Evolutionary conservation across 2,329 filamentous ascomycete genomes (phyloP), one percentile per base, ranked within the genome.

Genomic region (Ophiognomonia clavigignenti-juglandacearum): DNA sequence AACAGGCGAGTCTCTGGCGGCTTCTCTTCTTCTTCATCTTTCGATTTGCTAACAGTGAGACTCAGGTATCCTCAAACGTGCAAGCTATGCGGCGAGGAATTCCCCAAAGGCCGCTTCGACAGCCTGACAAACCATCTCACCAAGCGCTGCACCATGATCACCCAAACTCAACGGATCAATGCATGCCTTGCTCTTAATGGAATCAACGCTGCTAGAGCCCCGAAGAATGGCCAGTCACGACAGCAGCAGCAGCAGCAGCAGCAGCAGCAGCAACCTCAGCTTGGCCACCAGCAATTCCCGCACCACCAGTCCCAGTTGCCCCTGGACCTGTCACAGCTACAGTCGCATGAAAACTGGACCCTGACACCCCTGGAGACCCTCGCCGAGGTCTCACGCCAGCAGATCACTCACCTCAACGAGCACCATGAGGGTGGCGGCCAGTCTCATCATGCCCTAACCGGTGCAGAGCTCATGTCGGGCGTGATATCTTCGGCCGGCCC

Each of bases 21-120:
- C 44, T 26, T 36, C 41, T 29, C 1, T 20, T 7, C 4, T 14
- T 27, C 22, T 27, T 18, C 4, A 13, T 18, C 5, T 39, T n/a
- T 26, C n/a, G n/a, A 26, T 5, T 24, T 27, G 9, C 31, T 16
- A 16, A 34, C 9, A 31, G 14, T 8, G 4, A 34, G 31, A 34
- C 95, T 95, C 65, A 82, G 91, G 49, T 96, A 96, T 62, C 84
- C 88, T 58, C 88, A 96, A 62, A 93, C 87, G 11, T 96, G 90
- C 78, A 92, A 87, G 65, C 77, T 83, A 55, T 95, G 89, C 64
- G 88, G 88, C 56, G 86, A 93, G 67, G 85, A 86, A 65, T 96
- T 96, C 54, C 86, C 88, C 53, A 95, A 95, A 63, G 91, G 91
- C 52, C 82, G 91, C 53, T 85, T 88, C 59, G 91, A 96, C 61